Evolutionary conservation across 2,329 filamentous ascomycete species (phyloP), one percentile per base, ranked within the genome.

Genomic region (Zymoseptoria pseudotritici): DNA sequence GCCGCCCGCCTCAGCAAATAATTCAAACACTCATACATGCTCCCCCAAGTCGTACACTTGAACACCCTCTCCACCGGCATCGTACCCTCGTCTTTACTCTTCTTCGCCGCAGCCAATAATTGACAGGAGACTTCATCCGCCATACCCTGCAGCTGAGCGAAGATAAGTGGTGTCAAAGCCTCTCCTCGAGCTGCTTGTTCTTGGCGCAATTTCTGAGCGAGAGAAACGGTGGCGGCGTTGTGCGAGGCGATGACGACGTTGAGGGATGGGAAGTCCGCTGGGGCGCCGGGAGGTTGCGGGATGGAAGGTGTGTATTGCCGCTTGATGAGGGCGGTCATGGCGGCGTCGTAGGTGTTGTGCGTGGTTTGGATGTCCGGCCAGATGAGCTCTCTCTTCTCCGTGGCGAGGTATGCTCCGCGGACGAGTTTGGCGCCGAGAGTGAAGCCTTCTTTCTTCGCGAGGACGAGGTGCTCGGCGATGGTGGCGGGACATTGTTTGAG

Each of bases 61-160:
- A 80, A 82, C 2, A 82, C 79, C 60, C 74, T 76, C 17, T 79
- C 76, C 52, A 53, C 52, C 8, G 52, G 52, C n/a, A 19, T 29
- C 1, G 29, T 53, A n/a, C 52, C 52, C 58, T 73, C 69, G 0
- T 69, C 69, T 49, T 73, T 73, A 67, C 69, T 67, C 69, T 74
- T 63, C 10, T 76, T 73, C 31, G 74, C 78, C 6, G 75, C 69
- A 59, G 82, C 75, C 17, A 85, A 71, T 0, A 85, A 72, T 2
- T 76, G 75, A 65, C 82, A 81, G 59, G 87, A 91, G 56, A 97
- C 86, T 72, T 97, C 92, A 67, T 97, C 93, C 1, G 93, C 93
- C 93, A 97, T 97, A 50, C 93, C 92, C 78, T 93, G 89, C 0
- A 97, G 83, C 76, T 97, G 92, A 2, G 89, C 89, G 73, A 90